Evolutionary conservation across 192 early-diverging fungal genomes (phyloP).

Genomic region (Coemansia sp.): DNA sequence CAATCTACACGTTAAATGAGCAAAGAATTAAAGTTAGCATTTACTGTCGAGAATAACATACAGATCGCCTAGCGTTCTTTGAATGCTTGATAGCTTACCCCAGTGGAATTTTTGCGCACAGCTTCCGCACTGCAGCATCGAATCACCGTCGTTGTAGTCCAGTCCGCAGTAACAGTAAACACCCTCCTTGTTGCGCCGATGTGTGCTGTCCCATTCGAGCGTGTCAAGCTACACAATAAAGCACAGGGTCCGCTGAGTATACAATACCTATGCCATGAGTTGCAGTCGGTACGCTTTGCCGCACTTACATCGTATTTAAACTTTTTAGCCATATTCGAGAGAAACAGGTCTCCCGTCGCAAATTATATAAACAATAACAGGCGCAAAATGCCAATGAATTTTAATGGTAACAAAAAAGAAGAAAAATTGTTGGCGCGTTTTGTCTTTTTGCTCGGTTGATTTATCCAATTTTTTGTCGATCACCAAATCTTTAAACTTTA

Average conservation of each 20-base stretch:
- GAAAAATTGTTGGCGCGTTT: background rate
- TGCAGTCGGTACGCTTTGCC: background rate
- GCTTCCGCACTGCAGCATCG: conserved; percentile 66
- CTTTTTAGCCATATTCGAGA: conserved; percentile 29
- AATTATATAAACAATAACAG: background rate
- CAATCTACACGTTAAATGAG: conserved; percentile 55
- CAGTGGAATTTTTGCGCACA: conserved; percentile 76
- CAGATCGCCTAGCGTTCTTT: background rate
- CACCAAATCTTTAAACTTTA: background rate
- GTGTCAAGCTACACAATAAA: conserved; percentile 41
- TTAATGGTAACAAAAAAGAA: background rate
- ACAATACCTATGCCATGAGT: too few species aligned
- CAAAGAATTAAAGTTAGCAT: too few species aligned
- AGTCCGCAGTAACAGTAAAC: conserved; percentile 82
- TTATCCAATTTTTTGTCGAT: background rate
- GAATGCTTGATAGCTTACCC: conserved; percentile 44
- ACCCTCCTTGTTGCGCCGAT: conserved; percentile 62
- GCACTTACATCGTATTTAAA: conserved; percentile 51
- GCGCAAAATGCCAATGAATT: background rate
- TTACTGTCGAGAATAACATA: too few species aligned
- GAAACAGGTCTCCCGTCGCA: too few species aligned
- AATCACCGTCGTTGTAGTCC: conserved; percentile 58
- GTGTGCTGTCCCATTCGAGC: conserved; percentile 57
- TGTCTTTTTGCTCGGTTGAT: background rate
- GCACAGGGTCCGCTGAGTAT: too few species aligned